These are phyloP conservation scores for Geotrichum fermentans DNA, from an alignment of 1,139 yeast species.

Conservation along the genomic window DNA sequence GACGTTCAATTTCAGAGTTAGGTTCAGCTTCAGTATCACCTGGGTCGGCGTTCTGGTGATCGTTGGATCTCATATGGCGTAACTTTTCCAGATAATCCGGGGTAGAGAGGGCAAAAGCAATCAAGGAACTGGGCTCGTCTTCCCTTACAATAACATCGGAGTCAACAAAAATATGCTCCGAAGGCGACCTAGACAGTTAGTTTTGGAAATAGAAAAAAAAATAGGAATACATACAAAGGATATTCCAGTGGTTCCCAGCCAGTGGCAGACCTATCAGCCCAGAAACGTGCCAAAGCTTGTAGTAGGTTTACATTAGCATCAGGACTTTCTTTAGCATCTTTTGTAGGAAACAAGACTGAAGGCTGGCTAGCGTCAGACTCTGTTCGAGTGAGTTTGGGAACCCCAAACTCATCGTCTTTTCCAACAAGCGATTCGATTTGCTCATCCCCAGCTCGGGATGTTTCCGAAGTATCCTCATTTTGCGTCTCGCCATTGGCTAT, in stretches of 20 bases:
- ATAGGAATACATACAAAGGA: conserved; percentile 46
- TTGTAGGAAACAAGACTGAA: conserved; percentile 12
- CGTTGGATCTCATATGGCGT: conserved; percentile 38
- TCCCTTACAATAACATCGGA: conserved; percentile 92
- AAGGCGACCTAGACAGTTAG: conserved; percentile 27
- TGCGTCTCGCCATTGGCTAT: too few species aligned
- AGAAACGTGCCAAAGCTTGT: conserved; percentile 80
- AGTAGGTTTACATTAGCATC: conserved; percentile 72
- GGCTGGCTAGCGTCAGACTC: conserved; percentile 17
- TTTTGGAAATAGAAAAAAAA: background rate
- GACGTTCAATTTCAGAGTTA: conserved; percentile 47
- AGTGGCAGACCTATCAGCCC: conserved; percentile 97
- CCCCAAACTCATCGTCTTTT: conserved; percentile 12
- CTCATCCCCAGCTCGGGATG: background rate
- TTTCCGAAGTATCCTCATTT: too few species aligned
- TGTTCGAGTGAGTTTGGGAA: conserved; percentile 2
- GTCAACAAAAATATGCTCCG: conserved; percentile 91
- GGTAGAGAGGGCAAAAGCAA: conserved; percentile 86
- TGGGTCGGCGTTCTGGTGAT: conserved; percentile 25
- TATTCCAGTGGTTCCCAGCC: conserved; percentile 90
- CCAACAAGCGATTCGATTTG: background rate
- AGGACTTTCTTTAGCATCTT: conserved; percentile 34
- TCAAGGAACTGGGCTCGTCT: conserved; percentile 92
- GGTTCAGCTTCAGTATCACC: conserved; percentile 18
- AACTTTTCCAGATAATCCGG: conserved; percentile 73